phyloP scores from a whole-genome alignment of 176 grass and related monocot genomes.

The Microstegium vimineum region DNA sequence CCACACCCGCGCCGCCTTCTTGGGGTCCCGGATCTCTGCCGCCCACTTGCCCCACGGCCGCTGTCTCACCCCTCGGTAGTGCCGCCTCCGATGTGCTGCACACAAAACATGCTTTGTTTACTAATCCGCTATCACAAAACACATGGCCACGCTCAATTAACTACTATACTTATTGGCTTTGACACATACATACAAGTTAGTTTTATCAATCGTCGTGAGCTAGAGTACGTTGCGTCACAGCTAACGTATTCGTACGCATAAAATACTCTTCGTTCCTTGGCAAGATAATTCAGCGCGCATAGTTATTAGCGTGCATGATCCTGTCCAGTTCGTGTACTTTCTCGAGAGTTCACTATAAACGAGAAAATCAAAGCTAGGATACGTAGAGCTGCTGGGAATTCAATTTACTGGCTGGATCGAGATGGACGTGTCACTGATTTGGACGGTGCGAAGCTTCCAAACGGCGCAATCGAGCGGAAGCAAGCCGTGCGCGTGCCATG shows the following conservation, averaged over 20 bases:
- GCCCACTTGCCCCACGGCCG: constrained; percentile 76
- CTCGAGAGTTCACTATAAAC: neutral
- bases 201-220: neutral
- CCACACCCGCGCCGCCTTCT: constrained; percentile 71
- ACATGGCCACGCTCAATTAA: neutral
- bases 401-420: neutral
- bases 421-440: neutral
- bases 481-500: constrained; percentile 27
- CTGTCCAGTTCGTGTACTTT: neutral
- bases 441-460: constrained; percentile 42
- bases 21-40: constrained; percentile 58
- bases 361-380: too few relatives aligned
- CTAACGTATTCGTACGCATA: constrained; percentile 29
- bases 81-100: constrained; percentile 29
- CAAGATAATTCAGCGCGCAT: neutral
- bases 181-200: neutral
- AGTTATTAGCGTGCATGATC: constrained; percentile 23
- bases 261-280: constrained; percentile 15
- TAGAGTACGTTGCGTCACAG: constrained; percentile 12
- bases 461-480: constrained; percentile 14
- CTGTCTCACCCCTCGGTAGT: constrained; percentile 63
- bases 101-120: neutral
- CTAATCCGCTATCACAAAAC: neutral
- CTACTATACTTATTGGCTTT: neutral
- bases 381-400: neutral